Evolutionary conservation across 202 grass and related monocot species (phyloP).

Genomic region (Eragrostis tef): DNA sequence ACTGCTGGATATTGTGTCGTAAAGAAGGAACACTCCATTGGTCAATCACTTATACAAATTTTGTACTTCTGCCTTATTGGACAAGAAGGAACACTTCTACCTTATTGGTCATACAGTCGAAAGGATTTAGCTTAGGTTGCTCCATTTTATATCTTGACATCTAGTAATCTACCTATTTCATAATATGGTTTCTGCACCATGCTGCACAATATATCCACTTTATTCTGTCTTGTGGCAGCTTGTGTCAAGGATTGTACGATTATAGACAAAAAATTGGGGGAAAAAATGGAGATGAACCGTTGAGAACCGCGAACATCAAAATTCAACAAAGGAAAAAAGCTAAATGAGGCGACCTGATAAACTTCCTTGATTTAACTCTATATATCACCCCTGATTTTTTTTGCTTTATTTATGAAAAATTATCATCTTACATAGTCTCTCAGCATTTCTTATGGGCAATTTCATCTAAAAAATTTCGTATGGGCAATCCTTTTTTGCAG

Average conservation of each 20-base stretch:
- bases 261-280: background rate
- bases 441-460: background rate
- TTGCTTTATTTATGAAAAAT: conserved; percentile 13
- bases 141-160: background rate
- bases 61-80: background rate
- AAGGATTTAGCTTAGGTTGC: background rate
- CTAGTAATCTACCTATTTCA: background rate
- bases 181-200: background rate
- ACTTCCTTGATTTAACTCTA: conserved; percentile 18
- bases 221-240: background rate
- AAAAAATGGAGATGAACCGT: background rate
- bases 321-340: background rate
- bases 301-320: background rate
- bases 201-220: background rate
- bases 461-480: background rate
- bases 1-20: background rate
- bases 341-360: background rate
- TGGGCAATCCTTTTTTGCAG: conserved; percentile 3
- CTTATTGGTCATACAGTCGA: background rate
- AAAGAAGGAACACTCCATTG: background rate
- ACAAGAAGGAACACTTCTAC: too few relatives aligned
- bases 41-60: background rate
- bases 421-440: background rate
- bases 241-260: background rate
- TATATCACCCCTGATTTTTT: background rate